Evolutionary conservation across 1,139 yeast species (phyloP), one percentile per base, ranked within the genome.

Genomic region (Groenewaldozyma sp.): DNA sequence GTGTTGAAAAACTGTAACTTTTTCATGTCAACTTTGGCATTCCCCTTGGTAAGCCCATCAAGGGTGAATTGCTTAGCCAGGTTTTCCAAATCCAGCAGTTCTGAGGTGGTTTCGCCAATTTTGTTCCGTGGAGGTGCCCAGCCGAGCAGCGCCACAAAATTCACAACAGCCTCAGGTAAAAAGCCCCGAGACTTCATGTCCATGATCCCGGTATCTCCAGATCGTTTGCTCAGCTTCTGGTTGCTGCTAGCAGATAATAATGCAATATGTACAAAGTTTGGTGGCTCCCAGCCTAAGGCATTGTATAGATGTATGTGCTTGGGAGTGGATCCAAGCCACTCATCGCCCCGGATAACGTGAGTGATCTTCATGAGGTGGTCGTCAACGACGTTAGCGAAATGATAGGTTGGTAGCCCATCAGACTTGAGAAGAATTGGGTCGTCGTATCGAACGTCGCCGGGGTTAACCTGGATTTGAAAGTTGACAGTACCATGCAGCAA

Each of bases 261-360:
- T 0, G 99, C 98, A 35, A 91, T 82, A 57, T 91, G 99, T n/a
- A 82, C 71, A 56, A 76, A 93, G 24, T 68, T 54, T 0, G 99
- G 98, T 1, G 83, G 76, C 0, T 56, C 50, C 97, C 96, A 88
- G 0, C 87, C 91, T 57, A 91, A 80, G 0, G 96, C 95, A 17
- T 71, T 53, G 55, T 91, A 93, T 43, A 91, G 61, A 0, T 95
- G 93, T 35, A 86, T 70, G 55, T 91, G 99, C 50, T 88, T 91
- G 2, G 97, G 95, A 0, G 98, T 91, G 0, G 97, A 83, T 1
- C 95, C 81, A 7, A 91, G 65, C 99, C 99, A 93, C 59, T 91
- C 97, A 56, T 91, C 98, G 28, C 99, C 99, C 47, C 99, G 70
- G 9, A 91, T 77, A 7, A 91, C 98, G 59, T 93, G 97, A 0